Percentiles rank a stretch among this genome's conserved stretches.
phyloP scores from a whole-genome alignment of 208 protist species.

The Trichomonas vaginalis region DNA sequence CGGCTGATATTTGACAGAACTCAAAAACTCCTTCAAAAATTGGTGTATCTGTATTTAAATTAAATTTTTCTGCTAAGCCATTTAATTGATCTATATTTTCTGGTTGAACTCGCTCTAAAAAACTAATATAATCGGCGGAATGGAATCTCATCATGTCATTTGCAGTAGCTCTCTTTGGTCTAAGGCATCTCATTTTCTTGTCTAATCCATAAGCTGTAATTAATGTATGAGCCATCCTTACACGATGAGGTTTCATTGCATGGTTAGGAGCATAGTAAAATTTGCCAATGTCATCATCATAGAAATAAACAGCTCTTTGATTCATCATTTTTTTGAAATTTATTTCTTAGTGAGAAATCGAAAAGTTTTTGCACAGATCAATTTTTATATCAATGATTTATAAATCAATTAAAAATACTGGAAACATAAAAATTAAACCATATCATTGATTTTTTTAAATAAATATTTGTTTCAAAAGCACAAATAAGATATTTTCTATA shows the following conservation, averaged over 20 bases:
- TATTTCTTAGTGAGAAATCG: too few relatives aligned
- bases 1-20: slow-evolving; percentile 42
- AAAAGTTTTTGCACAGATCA: too few relatives aligned
- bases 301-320: slow-evolving; percentile 17
- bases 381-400: too few relatives aligned
- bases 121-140: slow-evolving; percentile 35
- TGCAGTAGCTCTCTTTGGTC: slow-evolving; percentile 26
- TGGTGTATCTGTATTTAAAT: slow-evolving; percentile 43
- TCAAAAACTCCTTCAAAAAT: slow-evolving; percentile 48
- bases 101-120: slow-evolving; percentile 26
- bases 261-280: slow-evolving; percentile 40
- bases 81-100: slow-evolving; percentile 26
- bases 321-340: too few relatives aligned
- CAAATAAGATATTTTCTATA: too few relatives aligned
- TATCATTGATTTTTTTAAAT: too few relatives aligned
- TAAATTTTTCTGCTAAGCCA: slow-evolving; percentile 3
- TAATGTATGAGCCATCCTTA: slow-evolving; percentile 35
- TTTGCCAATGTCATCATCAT: slow-evolving; percentile 24
- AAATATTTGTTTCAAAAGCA: too few relatives aligned
- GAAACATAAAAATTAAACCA: too few relatives aligned
- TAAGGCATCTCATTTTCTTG: slow-evolving; percentile 32
- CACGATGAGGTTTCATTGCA: slow-evolving; percentile 43
- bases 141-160: slow-evolving; percentile 35
- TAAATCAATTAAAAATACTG: too few relatives aligned
- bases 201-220: slow-evolving; percentile 36